phyloP scores from a whole-genome alignment of 345 rosid species.

The Xanthoceras sorbifolium region DNA sequence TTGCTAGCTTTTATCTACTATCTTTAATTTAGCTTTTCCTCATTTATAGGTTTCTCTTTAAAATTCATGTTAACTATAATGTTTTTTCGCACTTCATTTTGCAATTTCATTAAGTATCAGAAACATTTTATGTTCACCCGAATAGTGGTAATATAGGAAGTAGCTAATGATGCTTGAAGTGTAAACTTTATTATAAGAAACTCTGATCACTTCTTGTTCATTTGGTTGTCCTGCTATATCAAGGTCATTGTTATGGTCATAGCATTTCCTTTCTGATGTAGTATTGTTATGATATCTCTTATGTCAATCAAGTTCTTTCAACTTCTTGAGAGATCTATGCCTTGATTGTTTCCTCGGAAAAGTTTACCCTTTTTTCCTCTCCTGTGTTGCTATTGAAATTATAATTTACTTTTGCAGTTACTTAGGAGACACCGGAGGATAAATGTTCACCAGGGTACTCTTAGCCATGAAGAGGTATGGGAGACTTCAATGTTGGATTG shows the following conservation, averaged over 20 bases:
- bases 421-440: constrained; percentile 67
- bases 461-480: constrained; percentile 61
- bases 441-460: constrained; percentile 51
- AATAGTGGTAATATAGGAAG: neutral
- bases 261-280: neutral
- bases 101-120: constrained; percentile 1
- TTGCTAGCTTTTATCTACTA: neutral
- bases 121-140: neutral
- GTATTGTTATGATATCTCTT: neutral
- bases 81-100: neutral
- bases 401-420: constrained; percentile 38
- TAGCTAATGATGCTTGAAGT: neutral
- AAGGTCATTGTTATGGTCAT: constrained; percentile 3
- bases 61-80: neutral
- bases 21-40: neutral
- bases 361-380: neutral
- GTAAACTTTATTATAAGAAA: neutral
- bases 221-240: neutral
- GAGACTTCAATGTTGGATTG: neutral
- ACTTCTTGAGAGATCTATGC: constrained; percentile 11
- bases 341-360: neutral
- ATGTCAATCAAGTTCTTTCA: neutral
- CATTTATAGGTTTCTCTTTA: neutral
- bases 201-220: neutral
- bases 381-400: neutral